Conservation (phyloP, 164 flowering plant genomes). For the Amborella trichopoda region DNA sequence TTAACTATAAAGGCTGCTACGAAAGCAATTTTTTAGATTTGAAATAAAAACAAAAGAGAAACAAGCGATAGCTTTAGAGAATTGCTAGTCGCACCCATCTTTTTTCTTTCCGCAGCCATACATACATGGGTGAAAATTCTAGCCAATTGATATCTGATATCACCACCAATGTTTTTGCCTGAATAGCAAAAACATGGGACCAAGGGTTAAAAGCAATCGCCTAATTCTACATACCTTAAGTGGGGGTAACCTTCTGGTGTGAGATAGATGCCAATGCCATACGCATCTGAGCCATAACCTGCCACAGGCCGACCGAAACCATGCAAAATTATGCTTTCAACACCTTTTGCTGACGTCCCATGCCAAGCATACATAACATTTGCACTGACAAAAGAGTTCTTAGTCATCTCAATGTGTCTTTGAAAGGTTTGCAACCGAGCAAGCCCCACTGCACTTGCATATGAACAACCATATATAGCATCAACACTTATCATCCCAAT, state of each 20-base stretch:
- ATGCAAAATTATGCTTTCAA: neutral
- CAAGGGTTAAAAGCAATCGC: too few relatives aligned
- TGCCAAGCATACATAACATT: constrained; percentile 2
- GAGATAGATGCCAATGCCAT: neutral
- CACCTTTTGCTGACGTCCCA: neutral
- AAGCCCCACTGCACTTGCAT: neutral
- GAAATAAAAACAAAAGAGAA: too few relatives aligned
- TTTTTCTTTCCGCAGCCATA: too few relatives aligned
- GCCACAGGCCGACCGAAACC: neutral
- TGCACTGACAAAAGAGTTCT: neutral
- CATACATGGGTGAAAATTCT: too few relatives aligned
- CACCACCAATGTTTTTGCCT: too few relatives aligned
- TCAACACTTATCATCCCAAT: neutral
- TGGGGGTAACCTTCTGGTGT: neutral
- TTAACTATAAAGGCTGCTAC: too few relatives aligned
- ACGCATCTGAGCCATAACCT: neutral
- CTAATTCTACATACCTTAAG: neutral
- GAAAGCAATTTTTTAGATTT: too few relatives aligned
- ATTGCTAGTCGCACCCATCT: too few relatives aligned
- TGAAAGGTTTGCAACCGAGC: neutral
- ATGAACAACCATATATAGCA: constrained; percentile 1
- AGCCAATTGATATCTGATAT: too few relatives aligned
- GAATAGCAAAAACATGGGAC: too few relatives aligned
- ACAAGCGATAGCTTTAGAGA: too few relatives aligned
- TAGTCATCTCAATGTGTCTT: neutral